A percentile compares a stretch with the other conserved stretches of the same genome.
phyloP scores from a whole-genome alignment of 768 basidiomycete species.

The Boletellus ananiceps region DNA sequence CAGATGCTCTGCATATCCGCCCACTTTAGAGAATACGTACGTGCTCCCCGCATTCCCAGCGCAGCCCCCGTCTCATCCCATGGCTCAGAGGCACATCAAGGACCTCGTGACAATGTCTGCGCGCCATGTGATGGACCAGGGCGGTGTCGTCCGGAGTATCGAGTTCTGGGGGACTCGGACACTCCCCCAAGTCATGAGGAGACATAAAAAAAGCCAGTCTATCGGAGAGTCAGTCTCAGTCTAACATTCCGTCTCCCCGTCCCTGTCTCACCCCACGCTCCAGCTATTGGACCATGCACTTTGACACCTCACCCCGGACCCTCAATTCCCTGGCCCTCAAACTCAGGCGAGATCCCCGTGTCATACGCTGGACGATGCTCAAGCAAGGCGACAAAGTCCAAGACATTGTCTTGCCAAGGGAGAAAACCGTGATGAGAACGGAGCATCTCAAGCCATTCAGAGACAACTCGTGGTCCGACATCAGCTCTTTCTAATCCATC shows the following conservation, averaged over 20 bases:
- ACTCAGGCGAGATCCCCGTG: conserved; percentile 75
- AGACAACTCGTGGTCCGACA: conserved; percentile 27
- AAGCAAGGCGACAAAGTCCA: conserved; percentile 73
- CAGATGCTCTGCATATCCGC: conserved; percentile 80
- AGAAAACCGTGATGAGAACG: conserved; percentile 37
- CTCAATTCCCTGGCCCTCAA: conserved; percentile 60
- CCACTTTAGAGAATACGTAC: conserved; percentile 70
- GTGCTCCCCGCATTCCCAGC: conserved; percentile 20
- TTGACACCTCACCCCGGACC: conserved; percentile 77
- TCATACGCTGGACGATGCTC: conserved; percentile 76
- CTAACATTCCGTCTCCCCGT: background rate
- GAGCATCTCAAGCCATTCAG: conserved; percentile 22
- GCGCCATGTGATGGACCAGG: conserved; percentile 63
- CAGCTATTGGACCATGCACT: conserved; percentile 90
- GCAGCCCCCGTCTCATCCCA: background rate
- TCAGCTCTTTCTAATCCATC: conserved; percentile 8
- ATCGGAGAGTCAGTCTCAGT: conserved; percentile 68
- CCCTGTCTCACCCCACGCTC: conserved; percentile 4
- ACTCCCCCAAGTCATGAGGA: conserved; percentile 71
- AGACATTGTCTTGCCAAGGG: conserved; percentile 54
- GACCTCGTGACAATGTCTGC: conserved; percentile 69
- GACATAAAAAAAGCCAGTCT: conserved; percentile 50
- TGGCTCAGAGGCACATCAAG: conserved; percentile 61
- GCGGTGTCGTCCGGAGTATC: conserved; percentile 79
- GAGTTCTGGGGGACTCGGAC: conserved; percentile 69